phyloP scores from a whole-genome alignment of 2,329 filamentous ascomycete species.

The Macrophomina phaseolina region DNA sequence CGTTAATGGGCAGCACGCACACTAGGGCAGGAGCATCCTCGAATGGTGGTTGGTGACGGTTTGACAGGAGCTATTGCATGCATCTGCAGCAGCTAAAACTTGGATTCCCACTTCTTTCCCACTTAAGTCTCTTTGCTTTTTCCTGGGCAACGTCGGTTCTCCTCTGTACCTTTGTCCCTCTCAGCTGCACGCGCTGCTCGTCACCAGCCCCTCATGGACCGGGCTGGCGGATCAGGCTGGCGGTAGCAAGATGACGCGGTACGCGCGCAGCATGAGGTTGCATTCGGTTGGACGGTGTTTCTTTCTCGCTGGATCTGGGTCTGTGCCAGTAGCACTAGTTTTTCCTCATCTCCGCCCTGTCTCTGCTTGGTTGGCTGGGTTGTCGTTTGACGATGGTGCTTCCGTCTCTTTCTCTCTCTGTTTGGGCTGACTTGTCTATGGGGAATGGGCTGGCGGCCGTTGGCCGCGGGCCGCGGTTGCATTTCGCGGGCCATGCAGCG shows the following conservation, averaged over 20 bases:
- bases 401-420: conserved; percentile 2
- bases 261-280: conserved; percentile 13
- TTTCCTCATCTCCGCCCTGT: conserved; percentile 5
- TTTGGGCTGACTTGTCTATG: neutral
- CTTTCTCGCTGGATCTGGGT: conserved; percentile 1
- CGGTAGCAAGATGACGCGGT: conserved; percentile 23
- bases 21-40: neutral
- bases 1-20: conserved; percentile 9
- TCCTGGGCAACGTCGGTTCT: neutral
- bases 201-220: conserved; percentile 18
- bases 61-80: conserved; percentile 23
- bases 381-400: neutral
- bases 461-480: conserved; percentile 7
- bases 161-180: conserved; percentile 10
- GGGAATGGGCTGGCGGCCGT: neutral
- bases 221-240: conserved; percentile 16
- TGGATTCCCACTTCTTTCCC: conserved; percentile 13
- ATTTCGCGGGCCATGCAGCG: conserved; percentile 13
- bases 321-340: conserved; percentile 16
- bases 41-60: conserved; percentile 1
- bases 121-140: conserved; percentile 20
- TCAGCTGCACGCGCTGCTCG: conserved; percentile 19
- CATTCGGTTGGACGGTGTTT: conserved; percentile 21
- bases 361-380: conserved; percentile 5
- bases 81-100: conserved; percentile 23